These are phyloP conservation scores for Hymenoscyphus salicellus DNA, from an alignment of 2,329 filamentous ascomycete genomes.

Conservation along the genomic window DNA sequence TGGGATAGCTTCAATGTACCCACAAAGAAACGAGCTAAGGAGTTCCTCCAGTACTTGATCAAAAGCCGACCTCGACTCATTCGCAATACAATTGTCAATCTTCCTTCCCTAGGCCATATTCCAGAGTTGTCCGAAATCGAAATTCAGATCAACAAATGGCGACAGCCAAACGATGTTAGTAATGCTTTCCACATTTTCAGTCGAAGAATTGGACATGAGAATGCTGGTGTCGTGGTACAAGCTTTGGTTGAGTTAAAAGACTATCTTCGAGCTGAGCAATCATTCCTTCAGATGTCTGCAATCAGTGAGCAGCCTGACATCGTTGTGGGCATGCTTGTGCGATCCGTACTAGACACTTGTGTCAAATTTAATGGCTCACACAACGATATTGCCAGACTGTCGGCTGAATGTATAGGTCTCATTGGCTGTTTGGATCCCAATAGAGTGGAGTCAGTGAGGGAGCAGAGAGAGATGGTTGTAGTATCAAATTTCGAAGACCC, in stretches of 20 bases:
- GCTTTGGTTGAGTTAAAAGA: slow-evolving; percentile 73
- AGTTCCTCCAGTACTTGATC: slow-evolving; percentile 54
- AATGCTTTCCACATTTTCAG: slow-evolving; percentile 69
- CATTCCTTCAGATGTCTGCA: slow-evolving; percentile 73
- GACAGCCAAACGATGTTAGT: slow-evolving; percentile 61
- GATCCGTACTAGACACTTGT: slow-evolving; percentile 80
- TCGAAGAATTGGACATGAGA: slow-evolving; percentile 75
- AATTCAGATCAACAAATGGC: slow-evolving; percentile 60
- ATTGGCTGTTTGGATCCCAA: slow-evolving; percentile 92
- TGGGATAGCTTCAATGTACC: slow-evolving; percentile 66
- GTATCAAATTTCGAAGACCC: slow-evolving; percentile 78
- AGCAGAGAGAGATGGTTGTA: slow-evolving; percentile 80
- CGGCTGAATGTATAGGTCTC: slow-evolving; percentile 79
- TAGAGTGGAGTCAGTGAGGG: slow-evolving; percentile 74
- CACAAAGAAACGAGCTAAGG: slow-evolving; percentile 57
- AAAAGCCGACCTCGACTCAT: slow-evolving; percentile 46
- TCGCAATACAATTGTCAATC: slow-evolving; percentile 63
- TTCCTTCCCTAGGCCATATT: slow-evolving; percentile 76
- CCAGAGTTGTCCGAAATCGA: slow-evolving; percentile 67
- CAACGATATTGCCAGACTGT: slow-evolving; percentile 65
- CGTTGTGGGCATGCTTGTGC: slow-evolving; percentile 67
- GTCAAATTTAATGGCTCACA: slow-evolving; percentile 73
- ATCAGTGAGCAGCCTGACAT: slow-evolving; percentile 80
- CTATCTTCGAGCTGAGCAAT: slow-evolving; percentile 71
- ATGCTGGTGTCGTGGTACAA: slow-evolving; percentile 78